Conservation (phyloP, 2,329 filamentous ascomycete genomes). For the Fusarium drepaniforme region DNA sequence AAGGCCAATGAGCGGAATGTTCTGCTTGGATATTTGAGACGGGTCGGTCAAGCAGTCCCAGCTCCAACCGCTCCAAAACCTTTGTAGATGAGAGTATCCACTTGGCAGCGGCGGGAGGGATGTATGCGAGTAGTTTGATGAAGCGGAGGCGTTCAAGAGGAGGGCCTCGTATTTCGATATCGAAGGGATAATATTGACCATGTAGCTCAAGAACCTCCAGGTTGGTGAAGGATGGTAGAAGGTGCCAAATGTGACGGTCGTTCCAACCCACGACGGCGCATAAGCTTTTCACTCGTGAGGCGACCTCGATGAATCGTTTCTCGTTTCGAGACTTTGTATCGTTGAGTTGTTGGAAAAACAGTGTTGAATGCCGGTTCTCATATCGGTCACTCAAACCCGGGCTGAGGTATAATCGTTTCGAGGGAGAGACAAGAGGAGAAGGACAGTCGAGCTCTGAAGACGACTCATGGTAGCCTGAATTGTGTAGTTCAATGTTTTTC, state of each 20-base stretch:
- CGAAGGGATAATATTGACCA: rapidly evolving
- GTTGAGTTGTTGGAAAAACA: slow-evolving; percentile 5
- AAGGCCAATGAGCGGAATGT: not conserved
- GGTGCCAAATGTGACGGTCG: slow-evolving; percentile 8
- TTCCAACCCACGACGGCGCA: slow-evolving; percentile 15
- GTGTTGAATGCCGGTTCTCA: not conserved
- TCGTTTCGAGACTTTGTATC: not conserved
- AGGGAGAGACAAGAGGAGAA: not conserved
- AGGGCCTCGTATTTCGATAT: not conserved
- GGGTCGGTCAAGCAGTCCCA: slow-evolving; percentile 27
- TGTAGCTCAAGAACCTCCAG: slow-evolving; percentile 29
- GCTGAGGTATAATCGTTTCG: not conserved
- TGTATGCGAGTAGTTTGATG: slow-evolving; percentile 26
- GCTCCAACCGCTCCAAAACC: slow-evolving; percentile 21
- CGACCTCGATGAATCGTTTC: not conserved
- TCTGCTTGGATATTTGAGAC: rapidly evolving
- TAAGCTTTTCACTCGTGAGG: slow-evolving; percentile 10
- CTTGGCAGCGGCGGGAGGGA: slow-evolving; percentile 1
- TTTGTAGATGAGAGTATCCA: slow-evolving; percentile 15
- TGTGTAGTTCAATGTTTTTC: slow-evolving; percentile 30
- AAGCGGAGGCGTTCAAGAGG: slow-evolving; percentile 5
- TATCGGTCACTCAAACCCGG: not conserved
- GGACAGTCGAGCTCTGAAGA: slow-evolving; percentile 17
- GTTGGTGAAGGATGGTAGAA: slow-evolving; percentile 26
- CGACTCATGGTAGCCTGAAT: slow-evolving; percentile 24